These are phyloP conservation scores for Phytophthora ohioensis DNA, from an alignment of 352 stramenopile genomes.

Conservation along the genomic window DNA sequence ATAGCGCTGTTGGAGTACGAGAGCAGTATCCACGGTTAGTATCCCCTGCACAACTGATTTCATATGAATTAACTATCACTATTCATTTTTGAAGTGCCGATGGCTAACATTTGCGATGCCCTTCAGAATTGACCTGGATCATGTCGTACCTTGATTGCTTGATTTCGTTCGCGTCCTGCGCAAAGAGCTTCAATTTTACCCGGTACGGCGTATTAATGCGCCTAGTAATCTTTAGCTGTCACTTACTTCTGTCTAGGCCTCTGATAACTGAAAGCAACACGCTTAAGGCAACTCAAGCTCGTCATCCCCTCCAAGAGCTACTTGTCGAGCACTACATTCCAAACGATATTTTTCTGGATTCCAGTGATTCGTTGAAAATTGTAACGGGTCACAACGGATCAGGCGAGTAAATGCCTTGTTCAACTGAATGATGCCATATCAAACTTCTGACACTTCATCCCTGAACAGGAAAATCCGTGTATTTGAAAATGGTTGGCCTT, in stretches of 20 bases:
- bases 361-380: constrained; percentile 61
- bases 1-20: constrained; percentile 79
- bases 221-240: not conserved
- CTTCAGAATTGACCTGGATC: constrained; percentile 73
- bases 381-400: constrained; percentile 89
- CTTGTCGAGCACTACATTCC: constrained; percentile 87
- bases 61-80: not conserved
- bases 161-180: constrained; percentile 68
- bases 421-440: not conserved
- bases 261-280: constrained; percentile 53
- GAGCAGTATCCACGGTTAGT: constrained; percentile 67
- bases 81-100: not conserved
- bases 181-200: constrained; percentile 80
- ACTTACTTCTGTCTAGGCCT: constrained; percentile 42
- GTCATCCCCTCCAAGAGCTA: constrained; percentile 87
- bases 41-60: not conserved
- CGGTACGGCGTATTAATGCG: constrained; percentile 40
- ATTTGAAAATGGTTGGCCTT: constrained; percentile 86
- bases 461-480: constrained; percentile 83
- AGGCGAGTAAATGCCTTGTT: constrained; percentile 41
- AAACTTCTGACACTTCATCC: constrained; percentile 3
- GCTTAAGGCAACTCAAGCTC: constrained; percentile 65
- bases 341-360: constrained; percentile 72
- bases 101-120: constrained; percentile 5
- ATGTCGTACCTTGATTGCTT: constrained; percentile 79